Base-by-base conservation (phyloP, 1,139 yeast genomes). In the Pichia sorboxylosa region DNA sequence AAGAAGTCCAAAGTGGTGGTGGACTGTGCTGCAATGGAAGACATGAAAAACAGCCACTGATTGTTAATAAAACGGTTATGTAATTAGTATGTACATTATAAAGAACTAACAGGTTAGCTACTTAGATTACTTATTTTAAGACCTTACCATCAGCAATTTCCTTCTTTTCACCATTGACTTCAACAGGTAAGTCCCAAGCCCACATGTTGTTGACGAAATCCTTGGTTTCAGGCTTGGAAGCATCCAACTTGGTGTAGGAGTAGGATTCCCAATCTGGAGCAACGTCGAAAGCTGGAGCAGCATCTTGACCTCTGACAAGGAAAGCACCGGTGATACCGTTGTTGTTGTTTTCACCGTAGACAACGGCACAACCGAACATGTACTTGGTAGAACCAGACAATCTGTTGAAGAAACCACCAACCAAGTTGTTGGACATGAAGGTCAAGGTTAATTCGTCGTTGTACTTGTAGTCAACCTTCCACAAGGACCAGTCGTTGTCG, bases 231-330 rank as follows among this genome's bases (percentile, higher is more conserved):
- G 69, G 69, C 50, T 70, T 73, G 52, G 80, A 48, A 38, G 78
- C 63, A 55, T 80, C 90, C 51, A 80, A 65, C 65, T 73, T 69
- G 54, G 69, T 58, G 73, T 66, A 77, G 39, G 57, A 55, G 65
- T 76, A 80, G 26, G 87, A 77, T 67, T 90, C 98, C 94, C 94
- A 85, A 67, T 90, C 99, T 64, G 99, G 97, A 56, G 98, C 99
- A 61, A 90, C 97, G 48, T 90, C 82, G 56, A 90, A 85, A 45
- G 95, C 98, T 58, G 96, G 94, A 39, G 48, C 71, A 57, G 54
- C 64, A 45, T 90, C 96, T 64, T 90, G 85, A 55, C 99, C 99
- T 68, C 97, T 83, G 56, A 90, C 78, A 55, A 90, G 64, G 70
- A 90, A 79, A 58, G 80, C 94, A 69, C 95, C 96, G 51, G 83